phyloP scores from a whole-genome alignment of 2,329 filamentous ascomycete species.

The Aspergillus pseudoviridinutans region DNA sequence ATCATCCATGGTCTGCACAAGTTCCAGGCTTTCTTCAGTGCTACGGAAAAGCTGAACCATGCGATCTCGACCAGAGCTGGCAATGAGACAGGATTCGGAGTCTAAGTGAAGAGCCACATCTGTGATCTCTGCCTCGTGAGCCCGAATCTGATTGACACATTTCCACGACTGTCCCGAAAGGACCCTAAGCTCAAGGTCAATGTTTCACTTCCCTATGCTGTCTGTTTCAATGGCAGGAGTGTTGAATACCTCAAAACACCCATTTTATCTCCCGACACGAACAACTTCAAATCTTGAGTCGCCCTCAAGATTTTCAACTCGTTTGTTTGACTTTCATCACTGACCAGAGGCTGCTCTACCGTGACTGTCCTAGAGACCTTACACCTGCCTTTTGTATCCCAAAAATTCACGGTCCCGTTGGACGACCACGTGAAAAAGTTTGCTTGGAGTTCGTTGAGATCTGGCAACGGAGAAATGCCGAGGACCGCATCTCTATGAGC shows the following conservation, averaged over 20 bases:
- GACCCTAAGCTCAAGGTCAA: conserved; percentile 25
- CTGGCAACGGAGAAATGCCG: conserved; percentile 65
- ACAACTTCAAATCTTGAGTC: conserved; percentile 58
- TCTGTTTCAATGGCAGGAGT: not conserved
- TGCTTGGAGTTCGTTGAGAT: conserved; percentile 58
- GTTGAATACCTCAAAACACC: conserved; percentile 63
- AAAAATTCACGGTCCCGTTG: conserved; percentile 75
- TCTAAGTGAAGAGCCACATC: conserved; percentile 70
- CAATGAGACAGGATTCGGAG: conserved; percentile 62
- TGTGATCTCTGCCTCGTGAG: conserved; percentile 80
- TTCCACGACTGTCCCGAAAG: conserved; percentile 51
- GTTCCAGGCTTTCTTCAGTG: conserved; percentile 58
- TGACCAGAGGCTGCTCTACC: conserved; percentile 57
- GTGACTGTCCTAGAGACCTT: conserved; percentile 62
- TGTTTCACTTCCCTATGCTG: not conserved
- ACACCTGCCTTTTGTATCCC: conserved; percentile 69
- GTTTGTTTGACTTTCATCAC: conserved; percentile 47
- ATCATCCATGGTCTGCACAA: conserved; percentile 88
- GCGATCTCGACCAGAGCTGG: conserved; percentile 80
- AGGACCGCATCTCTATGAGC: conserved; percentile 59
- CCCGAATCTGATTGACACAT: conserved; percentile 69
- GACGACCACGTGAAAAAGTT: conserved; percentile 88
- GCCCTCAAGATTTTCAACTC: conserved; percentile 58
- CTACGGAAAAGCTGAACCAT: conserved; percentile 85
- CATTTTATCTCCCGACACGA: conserved; percentile 80